Evolutionary conservation across 768 basidiomycete genomes (phyloP).

Genomic region (Termitomyces sp.): DNA sequence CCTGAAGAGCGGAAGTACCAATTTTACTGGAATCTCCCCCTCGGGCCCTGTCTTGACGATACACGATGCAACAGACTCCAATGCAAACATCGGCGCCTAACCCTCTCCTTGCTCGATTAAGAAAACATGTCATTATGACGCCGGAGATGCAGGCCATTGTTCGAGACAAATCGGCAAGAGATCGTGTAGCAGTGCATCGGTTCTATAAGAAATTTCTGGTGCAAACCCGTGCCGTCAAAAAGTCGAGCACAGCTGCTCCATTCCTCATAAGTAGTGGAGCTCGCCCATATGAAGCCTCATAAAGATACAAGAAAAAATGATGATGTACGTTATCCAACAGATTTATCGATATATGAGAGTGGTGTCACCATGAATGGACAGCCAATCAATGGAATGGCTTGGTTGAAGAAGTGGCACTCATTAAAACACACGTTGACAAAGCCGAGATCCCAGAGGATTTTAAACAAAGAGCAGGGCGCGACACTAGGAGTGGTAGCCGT

Average conservation of each 20-base stretch:
- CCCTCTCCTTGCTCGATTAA: no score
- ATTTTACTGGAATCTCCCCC: background rate
- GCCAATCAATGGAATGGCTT: background rate
- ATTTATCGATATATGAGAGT: background rate
- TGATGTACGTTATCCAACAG: background rate
- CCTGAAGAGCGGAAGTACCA: background rate
- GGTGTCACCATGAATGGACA: no score
- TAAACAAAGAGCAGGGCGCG: background rate
- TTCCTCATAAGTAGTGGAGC: background rate
- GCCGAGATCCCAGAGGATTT: background rate
- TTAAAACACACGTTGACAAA: fast-evolving
- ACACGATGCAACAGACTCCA: background rate
- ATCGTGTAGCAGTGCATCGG: background rate
- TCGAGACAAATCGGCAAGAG: background rate
- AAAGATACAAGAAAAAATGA: background rate
- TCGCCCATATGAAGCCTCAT: background rate
- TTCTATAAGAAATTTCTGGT: background rate
- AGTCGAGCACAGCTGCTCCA: background rate
- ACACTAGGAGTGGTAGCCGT: background rate
- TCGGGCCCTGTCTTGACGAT: no score
- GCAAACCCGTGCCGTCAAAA: background rate
- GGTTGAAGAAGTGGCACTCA: fast-evolving
- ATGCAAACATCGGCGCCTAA: background rate
- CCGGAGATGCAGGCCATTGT: background rate
- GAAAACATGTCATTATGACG: fast-evolving